Evolutionary conservation across 371 early-diverging fungal species (phyloP).

Genomic region (Choanephora cucurbitarum): DNA sequence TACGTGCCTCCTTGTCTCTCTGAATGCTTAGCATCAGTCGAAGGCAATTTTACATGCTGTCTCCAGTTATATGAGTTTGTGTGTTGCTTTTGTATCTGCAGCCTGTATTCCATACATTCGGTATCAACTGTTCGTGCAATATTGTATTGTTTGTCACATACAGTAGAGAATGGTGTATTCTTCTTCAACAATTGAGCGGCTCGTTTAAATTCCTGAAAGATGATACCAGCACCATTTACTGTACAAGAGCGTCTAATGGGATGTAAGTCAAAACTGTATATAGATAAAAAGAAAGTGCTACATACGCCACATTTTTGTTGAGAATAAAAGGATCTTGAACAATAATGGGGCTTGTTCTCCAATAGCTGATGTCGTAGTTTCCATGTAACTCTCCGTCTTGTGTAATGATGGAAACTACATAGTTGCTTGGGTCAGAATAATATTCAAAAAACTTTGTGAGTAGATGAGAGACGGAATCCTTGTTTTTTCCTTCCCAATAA

Average conservation of each 20-base stretch:
- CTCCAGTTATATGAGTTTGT: neutral
- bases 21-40: too few relatives aligned
- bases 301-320: constrained; percentile 21
- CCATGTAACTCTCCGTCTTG: constrained; percentile 47
- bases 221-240: neutral
- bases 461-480: constrained; percentile 50
- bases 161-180: constrained; percentile 1
- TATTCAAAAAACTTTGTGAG: constrained; percentile 63
- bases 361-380: constrained; percentile 40
- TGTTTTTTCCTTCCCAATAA: constrained; percentile 46
- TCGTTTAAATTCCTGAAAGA: constrained; percentile 16
- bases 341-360: neutral
- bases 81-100: constrained; percentile 3
- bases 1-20: too few relatives aligned
- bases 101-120: constrained; percentile 12
- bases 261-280: neutral
- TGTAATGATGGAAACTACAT: constrained; percentile 5
- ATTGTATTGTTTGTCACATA: constrained; percentile 8
- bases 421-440: constrained; percentile 53
- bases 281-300: neutral
- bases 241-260: constrained; percentile 15
- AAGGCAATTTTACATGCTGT: neutral
- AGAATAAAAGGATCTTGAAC: constrained; percentile 32
- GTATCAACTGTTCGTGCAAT: constrained; percentile 10
- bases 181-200: constrained; percentile 11